Evolutionary conservation across 495 filamentous ascomycete species (phyloP), one percentile per base, ranked within the genome.

Genomic region (Neohortaea acidophila): DNA sequence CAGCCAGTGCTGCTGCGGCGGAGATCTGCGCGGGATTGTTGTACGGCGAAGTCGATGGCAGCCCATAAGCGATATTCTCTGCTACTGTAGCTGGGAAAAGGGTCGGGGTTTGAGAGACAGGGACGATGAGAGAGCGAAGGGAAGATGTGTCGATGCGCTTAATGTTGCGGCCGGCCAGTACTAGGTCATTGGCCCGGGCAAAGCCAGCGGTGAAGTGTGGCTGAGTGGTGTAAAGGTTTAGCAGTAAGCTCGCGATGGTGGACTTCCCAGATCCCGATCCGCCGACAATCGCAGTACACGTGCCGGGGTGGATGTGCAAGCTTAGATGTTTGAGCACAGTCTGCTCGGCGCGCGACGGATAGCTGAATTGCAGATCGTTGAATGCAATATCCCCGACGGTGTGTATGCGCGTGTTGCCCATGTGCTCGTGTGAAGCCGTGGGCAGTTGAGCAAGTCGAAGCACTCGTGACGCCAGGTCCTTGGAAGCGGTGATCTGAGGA

Each of bases 181-280:
- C 71, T 2, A 94, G 46, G 6, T 47, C 46, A 18, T 31, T 31
- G 4, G 25, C 5, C 4, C 18, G 2, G 38, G 14, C 55, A 52
- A 12, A 55, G 45, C 25, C 4, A 57, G 54, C n/a, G 51, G 45
- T 15, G 15, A 15, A 20, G 13, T 9, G 9, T 4, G 25, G 18
- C 38, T 21, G 11, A 1, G 33, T 38, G 21, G 58, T 49, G 48
- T 82, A 82, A 13, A 85, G 66, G 2, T 71, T 66, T 0, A 89
- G 58, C 0, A 96, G 66, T 0, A 97, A 59, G 0, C 76, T 74
- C 1, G 76, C 71, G 28, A 94, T 69, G 1, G 91, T 96, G 11
- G 77, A 84, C 61, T 97, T 97, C 0, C 89, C 87, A 18, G 73
- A 80, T 0, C 91, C 91, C 0, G 85, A 94, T 3, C 69, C 56